Base-by-base conservation (phyloP, 805 yeast genomes). In the Metschnikowia henanensis region DNA sequence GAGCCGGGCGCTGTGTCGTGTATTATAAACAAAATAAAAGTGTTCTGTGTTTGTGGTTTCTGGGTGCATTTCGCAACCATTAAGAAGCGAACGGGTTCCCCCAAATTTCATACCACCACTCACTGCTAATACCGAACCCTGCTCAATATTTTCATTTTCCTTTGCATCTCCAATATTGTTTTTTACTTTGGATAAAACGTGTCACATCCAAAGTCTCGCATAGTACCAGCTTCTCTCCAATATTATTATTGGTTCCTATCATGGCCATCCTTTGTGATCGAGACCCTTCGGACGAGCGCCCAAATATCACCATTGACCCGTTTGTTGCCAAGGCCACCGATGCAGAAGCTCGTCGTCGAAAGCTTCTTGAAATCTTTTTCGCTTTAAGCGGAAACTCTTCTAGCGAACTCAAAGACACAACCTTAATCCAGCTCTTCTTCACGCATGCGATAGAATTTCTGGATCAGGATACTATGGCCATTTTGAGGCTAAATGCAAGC, bases 211-310 rank as follows among this genome's bases (percentile, higher is more conserved):
- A n/a, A n/a, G n/a, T n/a, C n/a, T n/a, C n/a, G 26, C 26, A 9
- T 23, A 9, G 26, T 23, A 13, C 5, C 3, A 23, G 26, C 8
- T 13, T 9, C 26, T 23, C 26, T 9, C 12, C 26, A 23, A 9
- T 23, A 9, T 2, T 23, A 9, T 13, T 13, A 5, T 22, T 22
- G 6, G 9, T 22, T 22, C 25, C 25, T 22, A 7, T 22, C 25
- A 50, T 49, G 52, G 51, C 52, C 32, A 34, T 49, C 18, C 8
- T 26, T 18, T 47, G 46, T 43, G 52, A 49, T 43, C 25, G 21
- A 18, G 51, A 40, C 15, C 21, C 34, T 3, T 22, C 40, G 6
- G 37, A 35, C 3, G 33, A 30, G 6, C 20, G 20, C 15, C 22
- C 23, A 3, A 43, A 18, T 20, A 16, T 17, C 5, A 31, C 13